Evolutionary conservation across 2,329 filamentous ascomycete genomes (phyloP), one percentile per base, ranked within the genome.

Genomic region (Nothophaeocryptopus gaeumannii): DNA sequence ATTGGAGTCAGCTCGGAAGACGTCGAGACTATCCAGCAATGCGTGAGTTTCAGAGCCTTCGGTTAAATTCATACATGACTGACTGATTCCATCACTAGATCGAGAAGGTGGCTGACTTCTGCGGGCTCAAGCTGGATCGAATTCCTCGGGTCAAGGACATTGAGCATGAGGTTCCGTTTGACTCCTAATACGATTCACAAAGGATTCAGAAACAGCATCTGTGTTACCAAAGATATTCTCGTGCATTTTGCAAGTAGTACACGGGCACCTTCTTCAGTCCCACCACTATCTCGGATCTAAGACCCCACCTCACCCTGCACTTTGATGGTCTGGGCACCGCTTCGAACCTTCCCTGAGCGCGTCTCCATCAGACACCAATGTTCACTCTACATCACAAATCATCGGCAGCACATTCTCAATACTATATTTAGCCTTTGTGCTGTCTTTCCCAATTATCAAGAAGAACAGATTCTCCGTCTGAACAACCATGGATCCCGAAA

Each of bases 1-100:
- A 69, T 80, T 29, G 78, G 77, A 0, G 72, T 79, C 0, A 72
- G 67, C 8, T 63, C 60, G 15, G 70, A 71, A 9, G 74, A 78
- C 50, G 72, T 72, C 0, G 71, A 76, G 62, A 60, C 44, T 0
- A 58, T 74, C 9, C 69, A 72, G 48, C 67, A 72, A 63, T 72
- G 68, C 45, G 70, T 26, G 7, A 26, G 20, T 26, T 7, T n/a
- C n/a, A n/a, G n/a, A n/a, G n/a, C n/a, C n/a, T n/a, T n/a, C n/a
- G n/a, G n/a, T n/a, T n/a, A n/a, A n/a, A n/a, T n/a, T n/a, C n/a
- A n/a, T 72, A 60, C 50, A 60, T 54, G n/a, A 37, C 44, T 53
- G 30, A 53, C 15, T 1, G n/a, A 26, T 7, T 26, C 20, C 7
- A 7, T 26, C 4, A 4, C 20, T 26, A 26, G 20, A 26, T 49